Evolutionary conservation across 257 asterid genomes (phyloP).

Genomic region (Salvia hispanica): DNA sequence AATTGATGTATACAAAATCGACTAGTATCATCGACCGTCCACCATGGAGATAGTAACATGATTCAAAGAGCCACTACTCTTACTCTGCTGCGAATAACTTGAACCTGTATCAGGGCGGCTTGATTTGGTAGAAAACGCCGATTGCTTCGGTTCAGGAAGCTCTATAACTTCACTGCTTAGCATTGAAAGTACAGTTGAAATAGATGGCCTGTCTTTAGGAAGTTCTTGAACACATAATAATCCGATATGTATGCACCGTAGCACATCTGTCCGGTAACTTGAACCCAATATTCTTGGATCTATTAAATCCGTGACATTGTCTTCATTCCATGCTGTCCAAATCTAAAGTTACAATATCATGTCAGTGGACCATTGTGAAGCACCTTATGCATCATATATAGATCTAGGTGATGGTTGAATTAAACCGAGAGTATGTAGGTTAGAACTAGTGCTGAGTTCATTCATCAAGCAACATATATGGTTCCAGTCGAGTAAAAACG

Average conservation of each 20-base stretch:
- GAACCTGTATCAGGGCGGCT: conserved; percentile 29
- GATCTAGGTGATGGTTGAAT: not conserved
- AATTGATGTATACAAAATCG: not conserved
- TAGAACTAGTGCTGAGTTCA: no score
- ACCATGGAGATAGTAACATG: conserved; percentile 39
- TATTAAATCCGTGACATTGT: conserved; percentile 24
- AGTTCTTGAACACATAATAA: conserved; percentile 69
- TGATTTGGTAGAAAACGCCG: conserved; percentile 34
- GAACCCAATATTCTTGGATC: conserved; percentile 44
- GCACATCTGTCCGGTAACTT: conserved; percentile 34
- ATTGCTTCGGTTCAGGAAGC: conserved; percentile 52
- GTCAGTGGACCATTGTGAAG: not conserved
- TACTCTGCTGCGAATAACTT: conserved; percentile 40
- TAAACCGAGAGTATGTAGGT: not conserved
- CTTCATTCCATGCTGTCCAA: conserved; percentile 60
- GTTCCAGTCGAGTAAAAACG: no score
- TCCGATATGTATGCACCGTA: conserved; percentile 63
- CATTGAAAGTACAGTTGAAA: conserved; percentile 53
- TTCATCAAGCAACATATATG: no score
- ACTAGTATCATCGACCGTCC: conserved; percentile 45
- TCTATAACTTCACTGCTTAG: conserved; percentile 49
- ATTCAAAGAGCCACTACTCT: conserved; percentile 41
- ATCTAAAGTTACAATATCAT: conserved; percentile 38
- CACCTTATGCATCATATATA: not conserved
- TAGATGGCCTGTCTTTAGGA: conserved; percentile 56